Evolutionary conservation across 176 grass and related monocot genomes (phyloP).

Genomic region (Rhipidocladum racemiflorum): DNA sequence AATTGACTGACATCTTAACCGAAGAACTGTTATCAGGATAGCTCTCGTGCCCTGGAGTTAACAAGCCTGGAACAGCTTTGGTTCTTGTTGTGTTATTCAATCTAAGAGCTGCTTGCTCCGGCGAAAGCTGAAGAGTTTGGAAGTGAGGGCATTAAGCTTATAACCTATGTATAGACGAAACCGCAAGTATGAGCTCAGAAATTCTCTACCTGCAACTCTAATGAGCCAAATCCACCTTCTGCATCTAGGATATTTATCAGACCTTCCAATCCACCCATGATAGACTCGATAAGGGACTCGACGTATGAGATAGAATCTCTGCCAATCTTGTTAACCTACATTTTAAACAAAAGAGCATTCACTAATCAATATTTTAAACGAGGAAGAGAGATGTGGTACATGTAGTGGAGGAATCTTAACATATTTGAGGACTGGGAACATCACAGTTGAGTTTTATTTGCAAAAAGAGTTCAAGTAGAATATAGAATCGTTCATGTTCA

Average conservation of each 20-base stretch:
- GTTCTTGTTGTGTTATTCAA: constrained; percentile 73
- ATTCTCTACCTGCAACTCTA: constrained; percentile 90
- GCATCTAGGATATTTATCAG: constrained; percentile 98
- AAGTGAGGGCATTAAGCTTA: constrained; percentile 19
- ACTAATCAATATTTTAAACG: constrained; percentile 22
- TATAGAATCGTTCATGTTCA: constrained; percentile 23
- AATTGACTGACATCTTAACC: constrained; percentile 84
- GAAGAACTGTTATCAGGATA: constrained; percentile 92
- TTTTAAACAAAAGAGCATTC: constrained; percentile 23
- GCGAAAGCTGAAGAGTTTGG: constrained; percentile 65
- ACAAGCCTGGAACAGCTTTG: constrained; percentile 69
- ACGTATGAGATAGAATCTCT: constrained; percentile 95
- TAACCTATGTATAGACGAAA: neutral
- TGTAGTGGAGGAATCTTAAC: neutral
- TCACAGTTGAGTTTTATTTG: neutral
- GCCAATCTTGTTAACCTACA: constrained; percentile 84
- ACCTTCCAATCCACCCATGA: constrained; percentile 99
- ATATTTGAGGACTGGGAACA: neutral
- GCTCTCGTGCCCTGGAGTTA: constrained; percentile 85
- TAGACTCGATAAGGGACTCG: constrained; percentile 95
- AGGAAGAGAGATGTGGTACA: neutral
- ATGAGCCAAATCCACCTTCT: constrained; percentile 95
- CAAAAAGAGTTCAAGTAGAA: neutral
- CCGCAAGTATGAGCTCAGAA: constrained; percentile 31
- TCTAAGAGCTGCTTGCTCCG: constrained; percentile 92